phyloP scores from a whole-genome alignment of 1,284 basidiomycete genomes.

The Phellopilus nigrolimitatus region DNA sequence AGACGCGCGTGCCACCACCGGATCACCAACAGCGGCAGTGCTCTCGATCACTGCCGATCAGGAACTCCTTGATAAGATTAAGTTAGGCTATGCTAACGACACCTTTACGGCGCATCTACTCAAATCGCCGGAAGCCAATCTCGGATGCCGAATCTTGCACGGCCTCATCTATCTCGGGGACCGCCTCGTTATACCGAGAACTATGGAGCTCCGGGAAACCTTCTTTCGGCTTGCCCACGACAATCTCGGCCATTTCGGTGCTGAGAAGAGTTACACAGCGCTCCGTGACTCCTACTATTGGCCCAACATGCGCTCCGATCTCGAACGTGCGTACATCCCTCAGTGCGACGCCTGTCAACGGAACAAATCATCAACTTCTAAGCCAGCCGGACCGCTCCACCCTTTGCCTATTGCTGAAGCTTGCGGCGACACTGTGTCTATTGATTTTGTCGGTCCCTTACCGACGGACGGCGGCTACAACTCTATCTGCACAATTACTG shows the following conservation, averaged over 20 bases:
- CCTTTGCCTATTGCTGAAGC: slow-evolving; percentile 25
- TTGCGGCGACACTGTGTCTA: slow-evolving; percentile 22
- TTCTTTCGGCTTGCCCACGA: slow-evolving; percentile 27
- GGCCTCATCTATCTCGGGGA: slow-evolving; percentile 30
- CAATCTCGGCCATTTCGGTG: slow-evolving; percentile 25
- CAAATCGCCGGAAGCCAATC: slow-evolving; percentile 18
- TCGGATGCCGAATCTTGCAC: slow-evolving; percentile 12
- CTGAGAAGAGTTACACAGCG: slow-evolving; percentile 22
- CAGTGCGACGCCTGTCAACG: slow-evolving; percentile 23
- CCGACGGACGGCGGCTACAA: slow-evolving; percentile 21
- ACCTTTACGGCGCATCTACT: slow-evolving; percentile 27
- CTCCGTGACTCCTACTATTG: slow-evolving; percentile 23
- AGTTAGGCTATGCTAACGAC: slow-evolving; percentile 28
- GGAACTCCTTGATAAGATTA: slow-evolving; percentile 26
- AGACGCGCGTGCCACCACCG: neutral
- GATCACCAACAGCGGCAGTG: slow-evolving; percentile 16
- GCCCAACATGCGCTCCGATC: slow-evolving; percentile 22
- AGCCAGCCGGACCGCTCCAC: slow-evolving; percentile 24
- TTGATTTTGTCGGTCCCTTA: slow-evolving; percentile 34
- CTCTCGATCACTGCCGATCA: slow-evolving; percentile 25
- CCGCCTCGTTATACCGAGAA: slow-evolving; percentile 30
- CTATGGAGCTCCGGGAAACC: slow-evolving; percentile 18
- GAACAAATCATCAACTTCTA: slow-evolving; percentile 23
- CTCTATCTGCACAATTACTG: slow-evolving; percentile 17
- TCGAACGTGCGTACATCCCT: slow-evolving; percentile 23